These are phyloP conservation scores for Sherardia arvensis DNA, from an alignment of 257 asterid species.

Conservation along the genomic window DNA sequence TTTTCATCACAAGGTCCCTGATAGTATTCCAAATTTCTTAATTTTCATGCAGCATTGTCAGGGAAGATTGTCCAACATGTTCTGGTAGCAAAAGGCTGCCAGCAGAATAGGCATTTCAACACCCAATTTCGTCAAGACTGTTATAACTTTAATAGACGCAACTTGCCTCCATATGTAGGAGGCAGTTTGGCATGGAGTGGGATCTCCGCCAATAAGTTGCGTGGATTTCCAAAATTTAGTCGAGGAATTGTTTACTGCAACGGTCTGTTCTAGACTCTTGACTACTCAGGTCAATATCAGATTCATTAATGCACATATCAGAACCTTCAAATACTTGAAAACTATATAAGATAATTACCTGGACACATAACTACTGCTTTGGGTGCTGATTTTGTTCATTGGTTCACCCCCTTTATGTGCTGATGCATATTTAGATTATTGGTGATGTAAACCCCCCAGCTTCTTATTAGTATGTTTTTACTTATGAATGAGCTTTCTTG, in stretches of 20 bases:
- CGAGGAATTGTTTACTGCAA: slow-evolving; percentile 76
- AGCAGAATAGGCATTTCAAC: slow-evolving; percentile 80
- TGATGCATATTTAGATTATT: slow-evolving; percentile 1
- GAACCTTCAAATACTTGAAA: slow-evolving; percentile 24
- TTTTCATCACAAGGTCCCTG: slow-evolving; percentile 21
- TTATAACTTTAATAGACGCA: slow-evolving; percentile 54
- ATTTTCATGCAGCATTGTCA: slow-evolving; percentile 85
- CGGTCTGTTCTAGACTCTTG: slow-evolving; percentile 96
- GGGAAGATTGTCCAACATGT: slow-evolving; percentile 89
- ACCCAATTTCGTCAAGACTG: slow-evolving; percentile 48
- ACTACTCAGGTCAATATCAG: slow-evolving; percentile 68
- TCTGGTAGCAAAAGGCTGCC: slow-evolving; percentile 94
- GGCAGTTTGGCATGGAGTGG: slow-evolving; percentile 76
- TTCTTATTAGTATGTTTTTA: slow-evolving; percentile 6
- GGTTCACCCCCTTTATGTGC: neutral
- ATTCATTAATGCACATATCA: slow-evolving; percentile 29
- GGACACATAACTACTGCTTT: neutral
- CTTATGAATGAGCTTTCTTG: slow-evolving; percentile 30
- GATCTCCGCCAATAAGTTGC: slow-evolving; percentile 61
- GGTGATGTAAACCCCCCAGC: no score
- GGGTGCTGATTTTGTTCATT: neutral
- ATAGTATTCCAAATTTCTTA: slow-evolving; percentile 44
- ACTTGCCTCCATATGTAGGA: slow-evolving; percentile 48
- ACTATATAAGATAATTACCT: neutral
- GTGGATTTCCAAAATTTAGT: slow-evolving; percentile 53